Conservation (phyloP, 2,329 filamentous ascomycete species). For the Torrubiellomyces zombiae region DNA sequence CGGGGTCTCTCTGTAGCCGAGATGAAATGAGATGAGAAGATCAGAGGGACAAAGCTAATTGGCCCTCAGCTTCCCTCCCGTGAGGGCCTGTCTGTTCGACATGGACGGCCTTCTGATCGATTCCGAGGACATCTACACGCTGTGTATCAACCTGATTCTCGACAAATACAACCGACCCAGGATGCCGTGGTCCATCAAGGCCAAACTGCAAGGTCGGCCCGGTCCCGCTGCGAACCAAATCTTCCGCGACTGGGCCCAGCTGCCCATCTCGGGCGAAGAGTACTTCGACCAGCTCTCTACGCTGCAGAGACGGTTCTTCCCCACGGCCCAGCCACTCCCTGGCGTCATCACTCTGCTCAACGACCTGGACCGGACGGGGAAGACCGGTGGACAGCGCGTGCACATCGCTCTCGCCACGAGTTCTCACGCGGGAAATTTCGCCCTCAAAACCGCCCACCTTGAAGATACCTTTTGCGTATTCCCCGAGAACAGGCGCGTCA, state of each 20-base stretch:
- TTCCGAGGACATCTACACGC: constrained; percentile 78
- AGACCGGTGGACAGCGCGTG: constrained; percentile 25
- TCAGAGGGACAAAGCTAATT: constrained; percentile 3
- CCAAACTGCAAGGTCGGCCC: constrained; percentile 53
- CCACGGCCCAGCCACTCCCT: constrained; percentile 56
- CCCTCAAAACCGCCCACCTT: constrained; percentile 55
- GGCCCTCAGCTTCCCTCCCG: constrained; percentile 51
- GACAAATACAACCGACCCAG: constrained; percentile 53
- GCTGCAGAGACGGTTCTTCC: constrained; percentile 59
- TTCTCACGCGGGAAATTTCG: constrained; percentile 54
- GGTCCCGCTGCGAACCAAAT: constrained; percentile 34
- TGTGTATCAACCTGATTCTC: constrained; percentile 69
- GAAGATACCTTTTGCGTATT: constrained; percentile 48
- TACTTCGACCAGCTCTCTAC: constrained; percentile 42
- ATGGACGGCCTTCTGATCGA: constrained; percentile 96
- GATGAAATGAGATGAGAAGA: background rate
- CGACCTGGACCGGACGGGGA: constrained; percentile 33
- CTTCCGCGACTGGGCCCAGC: constrained; percentile 64
- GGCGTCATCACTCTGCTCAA: constrained; percentile 56
- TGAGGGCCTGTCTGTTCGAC: constrained; percentile 91
- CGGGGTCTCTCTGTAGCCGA: too few relatives aligned
- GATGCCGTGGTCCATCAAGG: constrained; percentile 91
- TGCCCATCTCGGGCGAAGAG: constrained; percentile 58
- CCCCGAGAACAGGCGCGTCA: constrained; percentile 50
- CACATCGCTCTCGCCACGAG: constrained; percentile 81